Percentiles rank a stretch among this genome's conserved stretches.
phyloP scores from a whole-genome alignment of 305 asterid species.

The Solanum aculeatissimum region DNA sequence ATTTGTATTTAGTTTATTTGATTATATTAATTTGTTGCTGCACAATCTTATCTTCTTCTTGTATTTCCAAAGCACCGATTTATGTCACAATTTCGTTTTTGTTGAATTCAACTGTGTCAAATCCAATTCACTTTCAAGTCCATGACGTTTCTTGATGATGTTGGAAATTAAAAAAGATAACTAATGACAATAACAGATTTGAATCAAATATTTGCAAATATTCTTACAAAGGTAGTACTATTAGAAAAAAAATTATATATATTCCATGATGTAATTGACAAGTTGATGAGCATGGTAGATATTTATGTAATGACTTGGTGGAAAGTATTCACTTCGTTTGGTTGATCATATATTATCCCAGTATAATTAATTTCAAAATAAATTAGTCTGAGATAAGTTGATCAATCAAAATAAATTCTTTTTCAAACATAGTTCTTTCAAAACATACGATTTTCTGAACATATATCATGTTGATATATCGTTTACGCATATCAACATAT shows the following conservation, averaged over 20 bases:
- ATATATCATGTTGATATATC: neutral
- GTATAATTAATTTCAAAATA: too few species aligned
- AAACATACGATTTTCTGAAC: neutral
- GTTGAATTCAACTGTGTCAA: neutral
- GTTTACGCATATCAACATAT: neutral
- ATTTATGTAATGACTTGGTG: too few species aligned
- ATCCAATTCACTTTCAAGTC: neutral
- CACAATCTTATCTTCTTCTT: neutral
- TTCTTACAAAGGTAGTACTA: too few species aligned
- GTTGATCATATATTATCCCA: too few species aligned
- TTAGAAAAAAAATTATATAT: too few species aligned
- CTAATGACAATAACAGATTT: neutral
- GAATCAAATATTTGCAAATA: neutral
- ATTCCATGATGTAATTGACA: too few species aligned
- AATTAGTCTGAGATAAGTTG: too few species aligned
- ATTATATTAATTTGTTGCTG: neutral
- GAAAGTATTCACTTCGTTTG: too few species aligned
- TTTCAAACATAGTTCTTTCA: neutral
- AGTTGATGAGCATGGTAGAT: too few species aligned
- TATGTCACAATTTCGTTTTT: neutral
- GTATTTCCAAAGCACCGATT: neutral
- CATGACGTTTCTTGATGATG: neutral
- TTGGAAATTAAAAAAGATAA: neutral
- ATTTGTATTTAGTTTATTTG: neutral
- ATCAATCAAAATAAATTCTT: too few species aligned